These are phyloP conservation scores for Yamadazyma philogaea DNA, from an alignment of 805 yeast genomes.

Conservation along the genomic window DNA sequence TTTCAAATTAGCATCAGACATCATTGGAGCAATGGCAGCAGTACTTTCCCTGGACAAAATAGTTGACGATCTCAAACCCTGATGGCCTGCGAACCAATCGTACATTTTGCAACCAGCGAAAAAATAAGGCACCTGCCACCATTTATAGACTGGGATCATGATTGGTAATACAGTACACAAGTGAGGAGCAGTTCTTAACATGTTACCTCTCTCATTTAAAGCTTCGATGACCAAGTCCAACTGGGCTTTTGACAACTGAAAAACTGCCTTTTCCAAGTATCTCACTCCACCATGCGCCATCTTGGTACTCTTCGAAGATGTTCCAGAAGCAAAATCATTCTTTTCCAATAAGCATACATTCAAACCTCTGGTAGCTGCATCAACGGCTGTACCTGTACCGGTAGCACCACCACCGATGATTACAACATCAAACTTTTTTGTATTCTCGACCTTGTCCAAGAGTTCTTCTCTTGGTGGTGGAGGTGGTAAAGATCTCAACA, in stretches of 20 bases:
- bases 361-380: slow-evolving; percentile 86
- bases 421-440: slow-evolving; percentile 68
- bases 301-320: slow-evolving; percentile 90
- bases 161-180: slow-evolving; percentile 82
- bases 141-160: slow-evolving; percentile 91
- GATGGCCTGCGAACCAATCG: slow-evolving; percentile 88
- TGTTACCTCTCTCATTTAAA: slow-evolving; percentile 50
- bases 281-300: slow-evolving; percentile 98
- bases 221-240: slow-evolving; percentile 31
- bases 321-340: slow-evolving; percentile 87
- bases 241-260: slow-evolving; percentile 88
- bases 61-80: slow-evolving; percentile 77
- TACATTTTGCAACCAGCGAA: slow-evolving; percentile 88
- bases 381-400: slow-evolving; percentile 90
- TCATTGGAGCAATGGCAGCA: slow-evolving; percentile 77
- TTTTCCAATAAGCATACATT: slow-evolving; percentile 85
- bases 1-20: slow-evolving; percentile 72
- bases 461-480: slow-evolving; percentile 60
- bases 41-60: slow-evolving; percentile 66
- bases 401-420: slow-evolving; percentile 96
- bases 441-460: slow-evolving; percentile 38
- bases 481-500: slow-evolving; percentile 41
- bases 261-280: slow-evolving; percentile 90
- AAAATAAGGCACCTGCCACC: slow-evolving; percentile 95
- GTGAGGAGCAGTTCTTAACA: slow-evolving; percentile 90